Evolutionary conservation across 2,329 filamentous ascomycete genomes (phyloP).

Genomic region (Colletotrichum australisinense): DNA sequence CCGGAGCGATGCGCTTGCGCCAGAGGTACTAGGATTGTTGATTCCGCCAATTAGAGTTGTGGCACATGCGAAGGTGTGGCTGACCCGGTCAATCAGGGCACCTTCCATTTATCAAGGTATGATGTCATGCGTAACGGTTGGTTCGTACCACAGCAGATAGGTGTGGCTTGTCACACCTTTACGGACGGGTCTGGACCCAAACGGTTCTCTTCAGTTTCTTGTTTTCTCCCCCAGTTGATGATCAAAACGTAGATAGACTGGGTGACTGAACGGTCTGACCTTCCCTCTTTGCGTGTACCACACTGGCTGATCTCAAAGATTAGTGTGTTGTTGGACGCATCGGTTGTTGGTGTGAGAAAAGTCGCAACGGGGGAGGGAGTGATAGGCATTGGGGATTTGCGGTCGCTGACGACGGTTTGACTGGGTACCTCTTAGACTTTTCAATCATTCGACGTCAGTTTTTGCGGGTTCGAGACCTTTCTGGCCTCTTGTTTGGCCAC

Average conservation of each 20-base stretch:
- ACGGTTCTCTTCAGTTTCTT: not conserved
- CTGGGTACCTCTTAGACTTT: not conserved
- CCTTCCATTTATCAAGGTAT: not conserved
- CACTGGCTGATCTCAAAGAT: not conserved
- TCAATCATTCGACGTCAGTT: constrained; percentile 13
- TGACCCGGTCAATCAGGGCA: too few relatives aligned
- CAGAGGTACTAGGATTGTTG: too few relatives aligned
- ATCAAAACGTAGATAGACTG: not conserved
- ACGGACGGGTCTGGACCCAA: not conserved
- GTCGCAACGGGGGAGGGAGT: not conserved
- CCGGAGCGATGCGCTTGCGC: not conserved
- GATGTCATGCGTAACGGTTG: constrained; percentile 29
- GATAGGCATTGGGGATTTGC: constrained; percentile 5
- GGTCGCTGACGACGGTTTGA: constrained; percentile 4
- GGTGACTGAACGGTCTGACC: too few relatives aligned
- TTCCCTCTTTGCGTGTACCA: not conserved
- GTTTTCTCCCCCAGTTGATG: not conserved
- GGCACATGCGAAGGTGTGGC: constrained; percentile 21
- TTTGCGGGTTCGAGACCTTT: constrained; percentile 1
- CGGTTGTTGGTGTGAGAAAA: not conserved
- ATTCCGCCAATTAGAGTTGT: constrained; percentile 19
- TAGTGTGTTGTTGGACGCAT: not conserved
- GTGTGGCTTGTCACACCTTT: not conserved
- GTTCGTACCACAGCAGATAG: not conserved
- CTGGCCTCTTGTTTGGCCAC: not conserved